Evolutionary conservation across 768 basidiomycete genomes (phyloP), one percentile per base, ranked within the genome.

Genomic region (Xerocomellus dryophilus): DNA sequence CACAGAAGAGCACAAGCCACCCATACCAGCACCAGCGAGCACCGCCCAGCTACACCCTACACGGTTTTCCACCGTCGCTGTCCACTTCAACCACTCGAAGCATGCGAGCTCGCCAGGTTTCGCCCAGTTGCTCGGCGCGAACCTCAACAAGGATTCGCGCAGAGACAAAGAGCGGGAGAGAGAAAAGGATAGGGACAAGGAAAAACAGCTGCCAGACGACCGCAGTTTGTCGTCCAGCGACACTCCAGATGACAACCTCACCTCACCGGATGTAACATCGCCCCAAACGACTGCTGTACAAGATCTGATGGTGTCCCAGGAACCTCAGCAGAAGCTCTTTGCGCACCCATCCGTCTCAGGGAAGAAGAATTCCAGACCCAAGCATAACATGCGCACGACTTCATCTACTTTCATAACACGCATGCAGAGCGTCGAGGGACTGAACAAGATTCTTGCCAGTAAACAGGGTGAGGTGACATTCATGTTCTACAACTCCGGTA

Each of bases 381-480:
- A 91, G 68, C 91, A 92, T 60, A 96, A 89, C 63, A 85, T 97
- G 60, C 81, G 89, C 50, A 92, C 92, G 0, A 93, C 93, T 2
- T 92, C 88, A 6, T 96, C 95, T 21, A 90, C 90, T 2, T 98
- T 98, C 70, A 88, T 98, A 58, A 88, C 90, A 3, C 82, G 94
- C 29, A 75, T 93, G 44, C 93, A 96, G 61, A 85, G 81, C 51
- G 77, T 81, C 39, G 94, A 97, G 66, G 90, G 88, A 42, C 72
- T 92, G 52, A 78, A 77, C 27, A 88, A 84, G 71, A 75, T 76
- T 14, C 76, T 96, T 25, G 81, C 86, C 53, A 79, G 85, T 15
- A 90, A 88, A 68, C 84, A 88, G 53, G 93, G 91, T n/a, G 93
- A 96, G 50, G 78, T 78, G 6, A 88, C 87, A 1, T 93, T 91